Base-by-base conservation (phyloP, 2,329 filamentous ascomycete species). In the Tolypocladium cylindrosporum region DNA sequence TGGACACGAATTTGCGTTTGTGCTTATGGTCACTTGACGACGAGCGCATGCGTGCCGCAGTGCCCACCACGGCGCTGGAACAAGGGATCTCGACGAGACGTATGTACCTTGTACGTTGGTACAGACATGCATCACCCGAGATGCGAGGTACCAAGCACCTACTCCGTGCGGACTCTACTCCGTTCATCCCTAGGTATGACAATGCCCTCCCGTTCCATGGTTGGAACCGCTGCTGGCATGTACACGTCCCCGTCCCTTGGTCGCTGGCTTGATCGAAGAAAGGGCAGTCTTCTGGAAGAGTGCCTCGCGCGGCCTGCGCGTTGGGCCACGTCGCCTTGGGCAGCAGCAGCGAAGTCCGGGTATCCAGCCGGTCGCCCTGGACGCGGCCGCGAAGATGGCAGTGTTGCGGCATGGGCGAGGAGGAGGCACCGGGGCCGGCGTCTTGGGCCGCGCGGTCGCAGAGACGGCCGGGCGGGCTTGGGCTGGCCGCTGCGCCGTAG, bases 1-100 rank as follows among this genome's bases (percentile, higher is more conserved):
- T 27, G 8, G 24, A 31, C 3, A 34, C 14, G 43, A 21, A 19
- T 16, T 34, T 21, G 5, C 5, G 24, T 39, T 16, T 39, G 13
- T 8, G 16, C 24, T 36, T 13, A 10, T 11, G 37, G 58, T 59
- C 58, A 59, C 58, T 59, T 59, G 58, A 59, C 41, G 42, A 34
- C 21, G n/a, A 36, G 16, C 31, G 50, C 55, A 59, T 57, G 58
- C 58, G 42, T 19, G 52, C 24, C 57, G 31, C 19, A 5, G 31
- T 21, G 48, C 48, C 27, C 48, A 7, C 48, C 48, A 13, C 48
- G 3, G 27, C 48, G 31, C 31, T 6, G 27, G 48, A 51, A 36
- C 48, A 51, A 51, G 48, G 48, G 31, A 36, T 8, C 11, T 41
- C 19, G 39, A 41, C 39, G 39, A 7, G 14, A 40, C 16, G 13